These are phyloP conservation scores for Furcasterigmium sp. DNA, from an alignment of 2,329 filamentous ascomycete species.

Conservation along the genomic window DNA sequence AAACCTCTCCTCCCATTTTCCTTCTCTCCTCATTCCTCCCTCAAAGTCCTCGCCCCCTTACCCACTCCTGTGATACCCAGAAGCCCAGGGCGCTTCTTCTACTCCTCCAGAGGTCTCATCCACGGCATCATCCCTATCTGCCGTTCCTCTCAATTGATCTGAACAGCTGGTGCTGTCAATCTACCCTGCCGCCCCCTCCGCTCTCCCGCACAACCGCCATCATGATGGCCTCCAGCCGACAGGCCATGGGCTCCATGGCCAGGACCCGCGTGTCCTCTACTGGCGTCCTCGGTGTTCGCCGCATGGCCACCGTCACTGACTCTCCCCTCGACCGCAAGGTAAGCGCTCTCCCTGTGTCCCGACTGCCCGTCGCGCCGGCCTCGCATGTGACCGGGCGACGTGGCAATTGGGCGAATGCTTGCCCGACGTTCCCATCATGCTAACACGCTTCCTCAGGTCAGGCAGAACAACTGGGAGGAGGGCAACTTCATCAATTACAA, in stretches of 20 bases:
- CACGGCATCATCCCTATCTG: conserved; percentile 5
- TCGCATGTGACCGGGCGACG: not conserved
- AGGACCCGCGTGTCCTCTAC: conserved; percentile 51
- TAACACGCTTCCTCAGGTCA: conserved; percentile 47
- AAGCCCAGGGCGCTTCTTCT: conserved; percentile 9
- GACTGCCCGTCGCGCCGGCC: too few species aligned
- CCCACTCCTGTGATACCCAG: not conserved
- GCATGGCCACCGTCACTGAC: conserved; percentile 83
- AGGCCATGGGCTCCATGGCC: conserved; percentile 61
- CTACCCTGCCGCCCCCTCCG: conserved; percentile 4
- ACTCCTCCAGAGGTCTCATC: conserved; percentile 5
- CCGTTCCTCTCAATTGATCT: conserved; percentile 23
- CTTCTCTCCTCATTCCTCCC: conserved; percentile 19
- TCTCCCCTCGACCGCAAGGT: conserved; percentile 87
- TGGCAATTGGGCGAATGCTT: too few species aligned
- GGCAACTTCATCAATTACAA: conserved; percentile 98
- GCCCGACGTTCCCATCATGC: too few species aligned
- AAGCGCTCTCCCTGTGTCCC: conserved; percentile 18
- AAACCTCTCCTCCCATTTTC: conserved; percentile 21
- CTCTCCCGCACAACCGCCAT: conserved; percentile 28
- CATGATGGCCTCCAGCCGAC: conserved; percentile 64
- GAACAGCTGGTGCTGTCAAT: conserved; percentile 9
- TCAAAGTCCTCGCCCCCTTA: conserved; percentile 12
- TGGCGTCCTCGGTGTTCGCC: conserved; percentile 57
- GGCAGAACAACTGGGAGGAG: conserved; percentile 96